These are phyloP conservation scores for Yarrowia keelungensis DNA, from an alignment of 805 yeast species.

Conservation along the genomic window DNA sequence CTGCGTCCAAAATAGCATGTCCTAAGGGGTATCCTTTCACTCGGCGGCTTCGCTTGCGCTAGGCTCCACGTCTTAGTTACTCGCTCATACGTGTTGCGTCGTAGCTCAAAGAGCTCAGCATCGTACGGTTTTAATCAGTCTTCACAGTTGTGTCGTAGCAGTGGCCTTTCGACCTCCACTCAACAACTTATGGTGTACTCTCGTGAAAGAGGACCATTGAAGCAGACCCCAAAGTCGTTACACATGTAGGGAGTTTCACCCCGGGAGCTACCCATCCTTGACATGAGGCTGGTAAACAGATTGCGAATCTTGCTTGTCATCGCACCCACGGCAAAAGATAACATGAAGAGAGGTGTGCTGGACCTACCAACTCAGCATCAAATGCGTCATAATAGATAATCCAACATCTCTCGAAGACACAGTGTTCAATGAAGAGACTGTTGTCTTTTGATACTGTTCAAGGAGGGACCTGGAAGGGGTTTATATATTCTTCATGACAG, in stretches of 20 bases:
- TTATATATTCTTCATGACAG: background rate
- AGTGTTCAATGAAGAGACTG: background rate
- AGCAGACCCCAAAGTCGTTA: constrained; percentile 5
- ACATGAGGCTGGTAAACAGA: constrained; percentile 1
- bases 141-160: background rate
- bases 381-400: background rate
- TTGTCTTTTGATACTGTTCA: background rate
- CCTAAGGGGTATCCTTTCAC: constrained; percentile 1
- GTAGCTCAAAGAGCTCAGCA: no score
- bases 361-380: background rate
- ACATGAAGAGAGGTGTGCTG: constrained; percentile 17
- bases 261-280: background rate
- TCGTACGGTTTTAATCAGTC: background rate
- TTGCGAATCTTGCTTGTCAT: constrained; percentile 13
- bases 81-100: background rate
- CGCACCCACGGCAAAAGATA: background rate
- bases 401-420: constrained; percentile 6
- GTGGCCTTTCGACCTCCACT: background rate
- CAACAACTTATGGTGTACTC: background rate
- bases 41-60: constrained; percentile 4
- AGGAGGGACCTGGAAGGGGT: background rate
- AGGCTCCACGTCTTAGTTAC: constrained; percentile 2
- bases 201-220: background rate
- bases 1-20: constrained; percentile 1
- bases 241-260: constrained; percentile 5